Percentiles rank a stretch among this genome's conserved stretches.
phyloP scores from a whole-genome alignment of 495 filamentous ascomycete species.

The Hypoxylon perforatum region DNA sequence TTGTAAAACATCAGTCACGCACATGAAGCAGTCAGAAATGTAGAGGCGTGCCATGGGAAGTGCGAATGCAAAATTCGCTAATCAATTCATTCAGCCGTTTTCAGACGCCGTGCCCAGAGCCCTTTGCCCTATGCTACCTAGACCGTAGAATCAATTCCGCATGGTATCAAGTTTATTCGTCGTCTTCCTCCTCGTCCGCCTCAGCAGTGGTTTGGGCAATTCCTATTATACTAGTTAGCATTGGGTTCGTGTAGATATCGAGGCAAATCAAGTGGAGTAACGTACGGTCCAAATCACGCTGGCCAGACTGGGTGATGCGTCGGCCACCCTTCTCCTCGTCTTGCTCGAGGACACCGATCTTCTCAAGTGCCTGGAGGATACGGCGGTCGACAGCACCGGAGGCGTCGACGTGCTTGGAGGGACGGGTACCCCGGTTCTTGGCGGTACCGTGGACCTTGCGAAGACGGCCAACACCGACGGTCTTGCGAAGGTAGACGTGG shows the following conservation, averaged over 20 bases:
- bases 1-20: not conserved
- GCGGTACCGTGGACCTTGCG: constrained; percentile 91
- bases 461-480: constrained; percentile 79
- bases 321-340: constrained; percentile 98
- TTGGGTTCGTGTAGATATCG: constrained; percentile 3
- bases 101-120: constrained; percentile 48
- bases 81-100: constrained; percentile 50
- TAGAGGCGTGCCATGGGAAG: constrained; percentile 27
- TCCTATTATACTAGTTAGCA: constrained; percentile 47
- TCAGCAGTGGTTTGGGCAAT: constrained; percentile 81
- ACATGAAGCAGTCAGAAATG: constrained; percentile 6
- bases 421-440: constrained; percentile 95
- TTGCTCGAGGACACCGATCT: constrained; percentile 96
- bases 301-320: constrained; percentile 94
- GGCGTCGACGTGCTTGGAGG: constrained; percentile 95
- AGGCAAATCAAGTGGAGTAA: not conserved
- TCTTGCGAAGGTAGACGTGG: constrained; percentile 99
- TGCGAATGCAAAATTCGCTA: constrained; percentile 44
- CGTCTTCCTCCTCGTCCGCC: constrained; percentile 74
- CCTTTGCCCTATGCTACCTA: constrained; percentile 43
- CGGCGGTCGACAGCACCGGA: constrained; percentile 95
- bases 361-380: constrained; percentile 94
- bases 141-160: constrained; percentile 39
- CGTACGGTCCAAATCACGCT: constrained; percentile 97
- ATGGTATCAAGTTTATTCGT: constrained; percentile 60